Conservation (phyloP, 1,139 yeast species). For the Candida neerlandica region DNA sequence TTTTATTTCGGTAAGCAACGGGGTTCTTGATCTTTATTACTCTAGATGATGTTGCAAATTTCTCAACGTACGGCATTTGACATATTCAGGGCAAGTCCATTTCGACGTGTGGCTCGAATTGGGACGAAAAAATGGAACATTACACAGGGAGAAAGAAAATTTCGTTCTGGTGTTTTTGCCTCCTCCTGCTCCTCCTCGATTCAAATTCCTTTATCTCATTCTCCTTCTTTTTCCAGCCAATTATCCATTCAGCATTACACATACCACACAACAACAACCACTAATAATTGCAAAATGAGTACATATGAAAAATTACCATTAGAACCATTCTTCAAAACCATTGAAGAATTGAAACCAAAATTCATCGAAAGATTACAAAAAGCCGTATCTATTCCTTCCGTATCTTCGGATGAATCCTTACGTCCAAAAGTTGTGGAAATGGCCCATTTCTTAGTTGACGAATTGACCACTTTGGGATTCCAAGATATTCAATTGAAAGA, state of each 20-base stretch:
- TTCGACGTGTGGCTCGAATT: slow-evolving; percentile 2
- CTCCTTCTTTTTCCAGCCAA: slow-evolving; percentile 2
- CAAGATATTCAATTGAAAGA: slow-evolving; percentile 79
- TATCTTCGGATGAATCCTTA: slow-evolving; percentile 83
- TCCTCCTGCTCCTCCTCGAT: not conserved
- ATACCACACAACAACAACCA: not conserved
- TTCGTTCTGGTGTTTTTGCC: not conserved
- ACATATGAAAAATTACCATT: slow-evolving; percentile 44
- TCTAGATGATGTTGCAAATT: not conserved
- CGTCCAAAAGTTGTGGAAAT: slow-evolving; percentile 86
- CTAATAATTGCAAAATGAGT: not conserved
- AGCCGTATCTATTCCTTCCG: slow-evolving; percentile 93
- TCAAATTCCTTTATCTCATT: not conserved
- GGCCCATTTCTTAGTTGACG: slow-evolving; percentile 77
- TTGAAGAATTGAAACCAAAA: slow-evolving; percentile 69
- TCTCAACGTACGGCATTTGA: slow-evolving; percentile 1
- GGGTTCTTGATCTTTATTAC: no score
- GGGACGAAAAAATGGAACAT: not conserved
- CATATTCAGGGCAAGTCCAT: not conserved
- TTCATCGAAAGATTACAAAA: slow-evolving; percentile 69
- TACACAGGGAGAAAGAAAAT: not conserved
- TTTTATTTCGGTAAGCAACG: no score
- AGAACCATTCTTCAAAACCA: slow-evolving; percentile 55
- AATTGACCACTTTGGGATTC: slow-evolving; percentile 74
- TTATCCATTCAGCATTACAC: not conserved